Base-by-base conservation (phyloP, 1,284 basidiomycete species). In the Melampsora larici-populina region DNA sequence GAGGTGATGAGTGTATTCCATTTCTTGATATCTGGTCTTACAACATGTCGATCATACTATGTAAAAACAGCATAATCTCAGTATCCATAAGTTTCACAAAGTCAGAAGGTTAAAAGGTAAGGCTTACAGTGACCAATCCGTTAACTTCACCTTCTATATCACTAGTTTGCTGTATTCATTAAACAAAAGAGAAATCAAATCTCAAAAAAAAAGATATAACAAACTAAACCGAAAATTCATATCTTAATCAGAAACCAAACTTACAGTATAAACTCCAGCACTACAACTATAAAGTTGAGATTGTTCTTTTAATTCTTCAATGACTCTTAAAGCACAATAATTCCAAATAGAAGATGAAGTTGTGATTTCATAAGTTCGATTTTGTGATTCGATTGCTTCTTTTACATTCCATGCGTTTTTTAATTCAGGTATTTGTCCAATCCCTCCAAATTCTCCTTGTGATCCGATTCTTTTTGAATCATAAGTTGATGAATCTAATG, bases 141-240 rank as follows among this genome's bases (percentile, higher is more conserved):
- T 76, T 76, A 13, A 68, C 60, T 68, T 76, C 74, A 8, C 29
- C 74, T 40, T 76, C 74, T 17, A 76, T 66, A 43, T 76, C 74
- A 18, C 65, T 76, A 9, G 74, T 76, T 76, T 76, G 74, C 74
- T 76, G 29, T 31, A 15, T 4, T n/a, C 33, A 6, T 8, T 40
- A 11, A 40, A 8, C 7, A 40, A 62, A 29, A 43, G 24, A 33
- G 26, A 24, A 29, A 21, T 58, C 29, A 5, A 13, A 46, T 18
- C 29, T 17, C 51, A 72, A 0, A 18, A n/a, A n/a, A n/a, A n/a
- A n/a, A n/a, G 21, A 36, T 24, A 72, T 55, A 15, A 4, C 15
- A 58, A 71, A 4, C 7, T n/a, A 36, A 26, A 13, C 8, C 24
- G 9, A 21, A 11, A 70, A n/a, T 15, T 18, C n/a, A 3, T 26